A percentile compares a stretch with the other conserved stretches of the same genome.
Evolutionary conservation across 805 yeast species (phyloP).

Genomic region (Barnettozyma siamensis): DNA sequence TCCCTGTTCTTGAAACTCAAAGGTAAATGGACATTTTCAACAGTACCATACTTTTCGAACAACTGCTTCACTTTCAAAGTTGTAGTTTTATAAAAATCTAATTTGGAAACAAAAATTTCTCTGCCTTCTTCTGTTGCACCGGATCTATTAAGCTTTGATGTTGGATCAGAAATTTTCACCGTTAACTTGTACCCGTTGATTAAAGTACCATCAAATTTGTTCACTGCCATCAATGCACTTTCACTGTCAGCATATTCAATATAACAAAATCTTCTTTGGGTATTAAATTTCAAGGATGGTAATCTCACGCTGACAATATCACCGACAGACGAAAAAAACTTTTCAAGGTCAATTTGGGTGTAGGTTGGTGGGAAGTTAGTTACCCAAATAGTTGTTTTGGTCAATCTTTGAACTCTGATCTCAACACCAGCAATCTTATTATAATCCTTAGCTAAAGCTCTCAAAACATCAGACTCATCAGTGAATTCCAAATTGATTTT

Average conservation of each 20-base stretch:
- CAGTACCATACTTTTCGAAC: conserved; percentile 45
- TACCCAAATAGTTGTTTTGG: conserved; percentile 58
- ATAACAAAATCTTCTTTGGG: conserved; percentile 67
- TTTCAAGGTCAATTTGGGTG: conserved; percentile 33
- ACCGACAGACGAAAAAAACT: conserved; percentile 37
- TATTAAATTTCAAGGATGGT: conserved; percentile 53
- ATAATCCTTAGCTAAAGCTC: conserved; percentile 56
- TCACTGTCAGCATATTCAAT: conserved; percentile 45
- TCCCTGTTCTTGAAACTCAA: conserved; percentile 23
- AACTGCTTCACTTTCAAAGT: conserved; percentile 33
- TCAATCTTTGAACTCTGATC: conserved; percentile 40
- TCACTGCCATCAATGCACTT: conserved; percentile 41
- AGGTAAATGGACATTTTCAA: conserved; percentile 51
- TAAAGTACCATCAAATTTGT: conserved; percentile 33
- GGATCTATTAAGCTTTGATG: conserved; percentile 32
- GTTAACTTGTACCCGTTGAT: conserved; percentile 38
- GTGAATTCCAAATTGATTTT: conserved; percentile 58
- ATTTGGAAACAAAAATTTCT: conserved; percentile 49
- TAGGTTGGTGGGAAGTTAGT: conserved; percentile 65
- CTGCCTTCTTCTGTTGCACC: conserved; percentile 48
- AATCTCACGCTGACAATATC: conserved; percentile 47
- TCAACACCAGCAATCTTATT: conserved; percentile 39
- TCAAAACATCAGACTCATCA: conserved; percentile 39
- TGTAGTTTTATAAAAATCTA: conserved; percentile 41
- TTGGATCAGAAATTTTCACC: conserved; percentile 61